Evolutionary conservation across 805 yeast species (phyloP).

Genomic region (Jamesozyma spencerorum): DNA sequence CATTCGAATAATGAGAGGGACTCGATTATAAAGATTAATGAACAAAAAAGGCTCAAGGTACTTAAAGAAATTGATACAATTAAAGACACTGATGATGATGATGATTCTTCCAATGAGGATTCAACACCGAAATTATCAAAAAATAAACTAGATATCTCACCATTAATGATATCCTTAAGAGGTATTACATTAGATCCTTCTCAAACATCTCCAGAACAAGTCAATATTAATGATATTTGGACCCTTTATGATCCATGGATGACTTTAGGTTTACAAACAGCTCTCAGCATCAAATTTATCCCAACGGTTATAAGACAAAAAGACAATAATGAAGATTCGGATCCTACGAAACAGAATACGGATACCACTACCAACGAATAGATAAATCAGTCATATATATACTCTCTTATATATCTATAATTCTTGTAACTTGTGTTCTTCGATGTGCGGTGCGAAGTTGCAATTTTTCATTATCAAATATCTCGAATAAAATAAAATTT

Average conservation of each 20-base stretch:
- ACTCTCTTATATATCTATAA: too few relatives aligned
- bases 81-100: neutral
- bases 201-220: conserved; percentile 14
- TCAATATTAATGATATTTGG: conserved; percentile 27
- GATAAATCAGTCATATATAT: too few relatives aligned
- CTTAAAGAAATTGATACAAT: neutral
- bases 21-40: conserved; percentile 11
- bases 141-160: neutral
- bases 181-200: conserved; percentile 16
- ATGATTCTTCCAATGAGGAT: neutral
- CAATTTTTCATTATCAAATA: too few relatives aligned
- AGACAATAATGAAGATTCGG: conserved; percentile 1
- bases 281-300: conserved; percentile 29
- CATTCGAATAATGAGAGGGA: conserved; percentile 13
- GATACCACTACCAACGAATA: conserved; percentile 3
- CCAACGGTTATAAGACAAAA: conserved; percentile 20
- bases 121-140: neutral
- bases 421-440: too few relatives aligned
- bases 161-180: conserved; percentile 8
- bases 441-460: too few relatives aligned
- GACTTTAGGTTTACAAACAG: conserved; percentile 28
- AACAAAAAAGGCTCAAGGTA: conserved; percentile 10
- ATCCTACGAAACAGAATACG: conserved; percentile 1
- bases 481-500: conserved; percentile 2
- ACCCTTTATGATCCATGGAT: conserved; percentile 30